phyloP scores from a whole-genome alignment of 164 flowering plant species.

The Tinospora cordifolia region DNA sequence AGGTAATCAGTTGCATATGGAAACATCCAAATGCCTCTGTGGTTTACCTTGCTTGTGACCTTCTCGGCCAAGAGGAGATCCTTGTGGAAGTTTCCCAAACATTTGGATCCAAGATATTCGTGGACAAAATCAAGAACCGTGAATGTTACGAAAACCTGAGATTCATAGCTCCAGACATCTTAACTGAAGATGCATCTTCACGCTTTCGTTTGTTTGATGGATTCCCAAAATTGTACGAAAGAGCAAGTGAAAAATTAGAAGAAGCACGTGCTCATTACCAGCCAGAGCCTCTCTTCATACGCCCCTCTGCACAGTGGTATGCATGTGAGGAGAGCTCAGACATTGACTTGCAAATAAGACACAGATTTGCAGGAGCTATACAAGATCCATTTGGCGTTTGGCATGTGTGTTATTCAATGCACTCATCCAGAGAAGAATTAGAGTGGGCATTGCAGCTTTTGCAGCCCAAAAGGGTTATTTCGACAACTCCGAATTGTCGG shows the following conservation, averaged over 20 bases:
- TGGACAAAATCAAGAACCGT: constrained; percentile 40
- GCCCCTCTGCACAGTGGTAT: constrained; percentile 89
- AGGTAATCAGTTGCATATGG: constrained; percentile 92
- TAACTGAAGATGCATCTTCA: constrained; percentile 53
- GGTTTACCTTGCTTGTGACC: constrained; percentile 70
- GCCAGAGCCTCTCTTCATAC: constrained; percentile 73
- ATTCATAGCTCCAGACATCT: constrained; percentile 52
- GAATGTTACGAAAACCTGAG: constrained; percentile 42
- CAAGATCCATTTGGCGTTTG: constrained; percentile 71
- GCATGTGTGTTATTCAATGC: constrained; percentile 88
- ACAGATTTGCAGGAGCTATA: constrained; percentile 39
- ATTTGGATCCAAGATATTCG: constrained; percentile 75
- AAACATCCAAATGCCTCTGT: constrained; percentile 69
- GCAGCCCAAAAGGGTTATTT: constrained; percentile 68
- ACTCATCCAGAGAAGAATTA: constrained; percentile 75
- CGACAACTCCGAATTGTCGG: constrained; percentile 67
- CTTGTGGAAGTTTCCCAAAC: constrained; percentile 53
- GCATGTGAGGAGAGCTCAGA: constrained; percentile 41
- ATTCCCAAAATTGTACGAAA: constrained; percentile 57
- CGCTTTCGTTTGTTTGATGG: constrained; percentile 70
- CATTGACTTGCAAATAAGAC: constrained; percentile 24
- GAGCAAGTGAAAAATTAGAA: constrained; percentile 47
- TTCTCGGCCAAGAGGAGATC: constrained; percentile 84
- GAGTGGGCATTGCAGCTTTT: constrained; percentile 81
- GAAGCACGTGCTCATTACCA: constrained; percentile 45